Base-by-base conservation (phyloP, 73 alveolate genomes). In the Tetrahymena thermophila region DNA sequence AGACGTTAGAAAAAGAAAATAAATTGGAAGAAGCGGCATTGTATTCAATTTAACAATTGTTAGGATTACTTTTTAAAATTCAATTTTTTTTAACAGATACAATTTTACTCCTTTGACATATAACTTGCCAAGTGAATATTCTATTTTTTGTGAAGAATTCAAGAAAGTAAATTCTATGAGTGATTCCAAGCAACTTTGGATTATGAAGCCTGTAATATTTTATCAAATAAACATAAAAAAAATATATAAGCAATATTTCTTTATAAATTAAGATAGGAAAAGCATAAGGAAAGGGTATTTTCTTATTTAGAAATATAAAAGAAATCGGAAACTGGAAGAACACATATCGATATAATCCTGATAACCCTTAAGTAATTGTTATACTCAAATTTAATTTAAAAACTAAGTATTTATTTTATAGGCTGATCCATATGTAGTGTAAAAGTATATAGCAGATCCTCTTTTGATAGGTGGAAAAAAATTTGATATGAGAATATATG, bases 381-480 rank as follows among this genome's bases (percentile, higher is more conserved):
- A 3, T 50, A 50, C 0, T 8, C 10, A 11, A 40, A 40, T 40
- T 40, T 3, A 19, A 50, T 50, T 50, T 43, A 5, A 19, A 50
- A 50, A 16, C 83, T 50, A 5, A 50, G 23, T 10, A 43, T 50
- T 50, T 50, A 11, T 50, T 19, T 19, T 35, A 19, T 2, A 85
- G 94, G 98, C 95, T 15, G 97, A 96, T 44, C 94, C 95, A 10
- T 94, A 94, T 55, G 94, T 94, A 94, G 98, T 97, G 34, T 96
- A 96, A 94, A 85, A 99, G 96, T 99, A 99, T 96, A 98, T 99
- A 34, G 98, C 98, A 57, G 99, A 99, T 94, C 99, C 99, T 14
- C 97, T 99, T 34, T 98, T 99, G 96, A 98, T 99, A 58, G 99
- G 99, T 23, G 99, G 99, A 23, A 99, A 99, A 98, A 99, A 99